Percentiles rank a stretch among this genome's conserved stretches.
Evolutionary conservation across 768 basidiomycete species (phyloP).

Genomic region (Naematelia aurantialba): DNA sequence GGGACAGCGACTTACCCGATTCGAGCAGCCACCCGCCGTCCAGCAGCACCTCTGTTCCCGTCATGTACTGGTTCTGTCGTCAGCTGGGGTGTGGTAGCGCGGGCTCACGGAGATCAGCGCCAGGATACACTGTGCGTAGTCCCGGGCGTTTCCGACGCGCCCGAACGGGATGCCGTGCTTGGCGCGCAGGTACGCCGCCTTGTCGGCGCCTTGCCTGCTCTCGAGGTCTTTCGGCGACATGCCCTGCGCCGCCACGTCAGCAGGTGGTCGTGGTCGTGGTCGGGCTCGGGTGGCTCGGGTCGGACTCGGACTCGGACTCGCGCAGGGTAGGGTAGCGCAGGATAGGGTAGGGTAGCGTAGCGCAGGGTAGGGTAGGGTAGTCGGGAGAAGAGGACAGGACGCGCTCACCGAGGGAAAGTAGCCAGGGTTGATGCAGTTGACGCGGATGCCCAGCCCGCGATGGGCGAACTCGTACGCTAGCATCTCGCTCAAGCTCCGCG

Average conservation of each 20-base stretch:
- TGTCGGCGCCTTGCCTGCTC: slow-evolving; percentile 1
- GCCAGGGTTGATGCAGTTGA: slow-evolving; percentile 36
- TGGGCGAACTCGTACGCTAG: slow-evolving; percentile 41
- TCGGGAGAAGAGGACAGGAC: background rate
- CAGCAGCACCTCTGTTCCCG: slow-evolving; percentile 41
- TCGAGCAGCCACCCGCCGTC: slow-evolving; percentile 47
- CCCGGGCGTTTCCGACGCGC: slow-evolving; percentile 35
- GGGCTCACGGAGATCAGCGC: slow-evolving; percentile 32
- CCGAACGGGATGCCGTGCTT: slow-evolving; percentile 42
- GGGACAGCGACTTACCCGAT: slow-evolving; percentile 6
- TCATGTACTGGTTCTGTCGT: slow-evolving; percentile 43
- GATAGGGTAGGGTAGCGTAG: too few species aligned
- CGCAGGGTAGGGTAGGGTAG: too few species aligned
- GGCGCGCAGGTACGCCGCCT: slow-evolving; percentile 21
- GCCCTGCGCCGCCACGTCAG: slow-evolving; percentile 5
- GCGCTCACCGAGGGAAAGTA: slow-evolving; percentile 41
- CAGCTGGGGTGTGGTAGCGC: background rate
- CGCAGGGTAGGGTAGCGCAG: too few species aligned
- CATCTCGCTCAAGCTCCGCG: slow-evolving; percentile 28
- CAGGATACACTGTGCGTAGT: slow-evolving; percentile 45
- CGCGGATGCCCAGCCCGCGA: slow-evolving; percentile 29
- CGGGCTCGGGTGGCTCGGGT: too few species aligned
- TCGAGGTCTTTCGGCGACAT: slow-evolving; percentile 9
- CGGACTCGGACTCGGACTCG: too few species aligned
- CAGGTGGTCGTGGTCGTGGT: too few species aligned